Evolutionary conservation across 352 stramenopile genomes (phyloP), one percentile per base, ranked within the genome.

Genomic region (Hyphochytrium catenoides): DNA sequence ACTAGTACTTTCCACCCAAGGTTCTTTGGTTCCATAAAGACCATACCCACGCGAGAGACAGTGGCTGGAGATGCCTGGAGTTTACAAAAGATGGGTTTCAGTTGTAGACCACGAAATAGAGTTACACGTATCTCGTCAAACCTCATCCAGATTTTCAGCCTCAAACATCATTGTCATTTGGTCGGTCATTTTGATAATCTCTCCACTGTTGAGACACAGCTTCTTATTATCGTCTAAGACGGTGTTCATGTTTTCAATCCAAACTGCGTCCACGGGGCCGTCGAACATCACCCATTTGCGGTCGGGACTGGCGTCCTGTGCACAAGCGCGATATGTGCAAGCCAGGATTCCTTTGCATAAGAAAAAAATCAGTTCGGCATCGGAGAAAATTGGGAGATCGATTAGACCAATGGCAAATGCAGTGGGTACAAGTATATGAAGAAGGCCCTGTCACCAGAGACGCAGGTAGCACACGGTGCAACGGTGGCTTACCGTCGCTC

Each of bases 241-340:
- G 1, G 77, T 92, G 52, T 93, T 93, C 77, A 93, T 93, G 51
- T 92, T 92, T 34, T 93, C 78, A 43, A 93, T 93, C 78, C 78
- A 93, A 18, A 93, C 77, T 0, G 78, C 77, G 45, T 93, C 78
- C 8, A 93, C 78, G 0, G 78, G 78, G 0, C 78, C 78, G 44
- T 93, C 78, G 36, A 93, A 91, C 53, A 91, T 75, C 18, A 93
- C 64, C 78, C 78, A 93, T 48, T 92, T 83, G 9, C 83, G 40
- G 32, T 90, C 67, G 0, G 54, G 46, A 20, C 56, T 83, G 20
- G 67, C 85, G 35, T 71, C 63, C 15, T 62, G 59, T 11, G 84
- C 81, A 19, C 72, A 89, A 39, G 90, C 75, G 21, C 84, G 66
- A 45, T 93, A 95, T 9, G 84, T 86, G 28, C 78, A 92, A 8